Evolutionary conservation across 352 stramenopile genomes (phyloP), one percentile per base, ranked within the genome.

Genomic region (Thalassiosira oceanica): DNA sequence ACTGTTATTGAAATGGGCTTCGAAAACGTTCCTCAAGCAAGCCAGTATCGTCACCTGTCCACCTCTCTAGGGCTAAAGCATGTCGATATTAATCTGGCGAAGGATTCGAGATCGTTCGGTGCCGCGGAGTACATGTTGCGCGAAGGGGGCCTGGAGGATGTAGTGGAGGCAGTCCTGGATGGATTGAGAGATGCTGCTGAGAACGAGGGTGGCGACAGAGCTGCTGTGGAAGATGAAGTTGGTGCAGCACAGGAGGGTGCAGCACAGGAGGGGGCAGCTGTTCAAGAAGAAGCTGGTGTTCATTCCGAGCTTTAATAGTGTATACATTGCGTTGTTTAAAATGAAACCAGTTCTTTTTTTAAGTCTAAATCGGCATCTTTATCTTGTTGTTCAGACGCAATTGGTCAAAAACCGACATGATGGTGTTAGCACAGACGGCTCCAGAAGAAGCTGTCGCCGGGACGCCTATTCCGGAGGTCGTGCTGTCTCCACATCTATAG

Each of bases 391-490:
- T 75, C 49, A 89, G 74, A n/a, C 53, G 27, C 41, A 78, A 74
- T 37, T 91, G 84, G 33, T 89, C 54, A 37, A 29, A 62, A 5
- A 91, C 78, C 2, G 74, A 80, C 24, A 91, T 74, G 11, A 91
- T 63, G 24, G 51, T 71, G 60, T 91, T 89, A 6, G 84, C 84
- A 39, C 73, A 78, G 24, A 89, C 71, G 0, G 84, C 84, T 27
- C 78, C 84, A 29, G 74, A 78, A 8, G 70, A 77, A 10, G 79
- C 81, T 16, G 76, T 84, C 21, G 84, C 84, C 7, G 84, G 84
- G 78, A 83, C 49, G 50, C 86, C 82, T 62, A 91, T 91, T 13
- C 84, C 80, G 2, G 84, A 83, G 44, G 85, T 88, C 6, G 81
- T 88, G 33, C 72, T 89, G 48, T 91, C 84, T 35, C 84, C 84